Percentiles rank a stretch among this genome's conserved stretches.
These are phyloP conservation scores for Aspergillus nanangensis DNA, from an alignment of 495 filamentous ascomycete genomes.

Conservation along the genomic window DNA sequence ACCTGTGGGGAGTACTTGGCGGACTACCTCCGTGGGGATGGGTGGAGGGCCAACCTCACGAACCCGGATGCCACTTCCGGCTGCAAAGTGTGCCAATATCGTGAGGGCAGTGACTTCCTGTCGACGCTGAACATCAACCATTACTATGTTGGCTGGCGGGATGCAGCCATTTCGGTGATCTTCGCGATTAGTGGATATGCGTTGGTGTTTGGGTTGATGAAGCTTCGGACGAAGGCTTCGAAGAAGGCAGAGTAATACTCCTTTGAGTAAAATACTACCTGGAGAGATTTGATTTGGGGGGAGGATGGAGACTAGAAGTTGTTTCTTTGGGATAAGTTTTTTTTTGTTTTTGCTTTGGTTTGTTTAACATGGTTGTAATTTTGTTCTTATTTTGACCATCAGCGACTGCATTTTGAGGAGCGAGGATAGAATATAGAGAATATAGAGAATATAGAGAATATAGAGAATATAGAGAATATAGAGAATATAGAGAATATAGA, in stretches of 20 bases:
- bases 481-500: no score
- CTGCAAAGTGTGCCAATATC: constrained; percentile 49
- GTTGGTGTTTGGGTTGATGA: constrained; percentile 27
- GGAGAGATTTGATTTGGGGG: no score
- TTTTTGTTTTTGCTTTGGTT: no score
- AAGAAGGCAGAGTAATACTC: constrained; percentile 3
- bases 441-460: no score
- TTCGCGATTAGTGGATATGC: constrained; percentile 26
- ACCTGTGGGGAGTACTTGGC: constrained; percentile 49
- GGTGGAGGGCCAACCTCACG: constrained; percentile 39
- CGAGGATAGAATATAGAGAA: no score
- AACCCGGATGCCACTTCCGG: constrained; percentile 37
- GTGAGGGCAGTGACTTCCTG: constrained; percentile 13
- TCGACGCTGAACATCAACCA: constrained; percentile 11
- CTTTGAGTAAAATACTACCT: no score
- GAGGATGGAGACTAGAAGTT: no score
- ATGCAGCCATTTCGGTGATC: constrained; percentile 23
- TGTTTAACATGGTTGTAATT: no score
- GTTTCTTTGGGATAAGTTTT: no score
- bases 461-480: no score
- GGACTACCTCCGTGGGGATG: constrained; percentile 31
- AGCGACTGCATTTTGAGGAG: no score
- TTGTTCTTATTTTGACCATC: no score
- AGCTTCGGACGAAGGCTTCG: constrained; percentile 2
- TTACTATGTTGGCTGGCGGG: constrained; percentile 16